Percentiles rank a stretch among this genome's conserved stretches.
phyloP scores from a whole-genome alignment of 75 land plant species.

The Chamaecyparis obtusa region DNA sequence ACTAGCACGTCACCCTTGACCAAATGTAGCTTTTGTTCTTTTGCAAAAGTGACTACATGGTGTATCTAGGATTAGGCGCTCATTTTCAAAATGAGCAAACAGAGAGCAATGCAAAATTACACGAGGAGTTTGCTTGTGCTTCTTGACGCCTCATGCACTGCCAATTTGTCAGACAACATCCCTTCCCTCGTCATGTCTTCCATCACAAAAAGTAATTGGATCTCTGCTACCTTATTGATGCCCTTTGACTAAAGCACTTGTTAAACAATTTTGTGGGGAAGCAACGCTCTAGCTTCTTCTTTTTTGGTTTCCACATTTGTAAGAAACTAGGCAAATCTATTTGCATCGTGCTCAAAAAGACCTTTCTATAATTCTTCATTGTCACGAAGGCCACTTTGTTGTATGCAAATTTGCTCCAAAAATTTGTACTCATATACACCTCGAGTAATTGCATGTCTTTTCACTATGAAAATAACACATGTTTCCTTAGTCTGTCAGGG shows the following conservation, averaged over 20 bases:
- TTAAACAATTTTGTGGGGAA: slow-evolving; percentile 47
- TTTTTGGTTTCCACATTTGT: slow-evolving; percentile 47
- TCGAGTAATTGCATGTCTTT: slow-evolving; percentile 54
- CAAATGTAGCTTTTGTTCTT: slow-evolving; percentile 28
- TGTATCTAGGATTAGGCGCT: slow-evolving; percentile 71
- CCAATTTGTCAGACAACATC: slow-evolving; percentile 40
- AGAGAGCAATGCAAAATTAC: slow-evolving; percentile 60
- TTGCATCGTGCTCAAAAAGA: slow-evolving; percentile 51
- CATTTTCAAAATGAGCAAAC: slow-evolving; percentile 52
- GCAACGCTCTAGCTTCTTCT: slow-evolving; percentile 56
- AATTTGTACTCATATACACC: slow-evolving; percentile 49
- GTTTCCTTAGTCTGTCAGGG: slow-evolving; percentile 47
- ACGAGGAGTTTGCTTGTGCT: slow-evolving; percentile 58
- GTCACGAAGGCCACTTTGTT: too few species aligned
- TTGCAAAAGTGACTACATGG: slow-evolving; percentile 47
- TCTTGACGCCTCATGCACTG: slow-evolving; percentile 73
- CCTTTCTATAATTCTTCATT: slow-evolving; percentile 47
- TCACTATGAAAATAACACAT: slow-evolving; percentile 54
- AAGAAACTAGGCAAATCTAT: slow-evolving; percentile 40
- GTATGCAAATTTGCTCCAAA: too few species aligned
- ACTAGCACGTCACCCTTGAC: slow-evolving; percentile 35
- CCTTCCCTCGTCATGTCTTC: slow-evolving; percentile 43
- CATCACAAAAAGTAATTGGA: slow-evolving; percentile 67
- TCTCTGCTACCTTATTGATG: slow-evolving; percentile 45
- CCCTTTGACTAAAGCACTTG: slow-evolving; percentile 17